A percentile compares a stretch with the other conserved stretches of the same genome.
Evolutionary conservation across 805 yeast genomes (phyloP).

Genomic region (Pichia cephalocereana): DNA sequence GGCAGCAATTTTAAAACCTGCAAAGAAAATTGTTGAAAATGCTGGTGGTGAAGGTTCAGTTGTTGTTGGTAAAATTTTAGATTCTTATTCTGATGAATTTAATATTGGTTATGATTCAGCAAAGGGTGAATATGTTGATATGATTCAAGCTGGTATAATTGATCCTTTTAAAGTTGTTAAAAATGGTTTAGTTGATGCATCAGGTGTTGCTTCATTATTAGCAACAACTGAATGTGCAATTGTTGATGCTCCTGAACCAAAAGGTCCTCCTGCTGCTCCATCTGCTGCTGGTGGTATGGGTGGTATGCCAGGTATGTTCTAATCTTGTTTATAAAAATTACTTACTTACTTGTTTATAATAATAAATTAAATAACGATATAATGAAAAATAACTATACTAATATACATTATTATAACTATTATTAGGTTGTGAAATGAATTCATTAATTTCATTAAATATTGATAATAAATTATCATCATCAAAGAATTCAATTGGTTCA

Average conservation of each 20-base stretch:
- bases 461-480: neutral
- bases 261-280: constrained; percentile 41
- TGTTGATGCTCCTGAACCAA: constrained; percentile 88
- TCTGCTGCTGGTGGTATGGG: constrained; percentile 47
- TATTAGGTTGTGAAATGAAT: neutral
- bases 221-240: constrained; percentile 99
- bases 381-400: too few species aligned
- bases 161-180: constrained; percentile 98
- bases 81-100: constrained; percentile 57
- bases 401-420: too few species aligned
- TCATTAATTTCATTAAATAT: constrained; percentile 2
- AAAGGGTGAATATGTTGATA: constrained; percentile 88
- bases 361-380: too few species aligned
- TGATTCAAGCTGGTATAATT: constrained; percentile 94
- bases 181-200: constrained; percentile 90
- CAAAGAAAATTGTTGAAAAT: constrained; percentile 88
- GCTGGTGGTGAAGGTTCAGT: constrained; percentile 98
- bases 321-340: too few species aligned
- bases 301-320: constrained; percentile 42
- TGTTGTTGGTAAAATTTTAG: constrained; percentile 79
- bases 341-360: too few species aligned
- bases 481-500: constrained; percentile 1
- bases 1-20: constrained; percentile 91
- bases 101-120: constrained; percentile 87
- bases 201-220: constrained; percentile 93